phyloP scores from a whole-genome alignment of 257 asterid genomes.

The Solanum chmielewskii region DNA sequence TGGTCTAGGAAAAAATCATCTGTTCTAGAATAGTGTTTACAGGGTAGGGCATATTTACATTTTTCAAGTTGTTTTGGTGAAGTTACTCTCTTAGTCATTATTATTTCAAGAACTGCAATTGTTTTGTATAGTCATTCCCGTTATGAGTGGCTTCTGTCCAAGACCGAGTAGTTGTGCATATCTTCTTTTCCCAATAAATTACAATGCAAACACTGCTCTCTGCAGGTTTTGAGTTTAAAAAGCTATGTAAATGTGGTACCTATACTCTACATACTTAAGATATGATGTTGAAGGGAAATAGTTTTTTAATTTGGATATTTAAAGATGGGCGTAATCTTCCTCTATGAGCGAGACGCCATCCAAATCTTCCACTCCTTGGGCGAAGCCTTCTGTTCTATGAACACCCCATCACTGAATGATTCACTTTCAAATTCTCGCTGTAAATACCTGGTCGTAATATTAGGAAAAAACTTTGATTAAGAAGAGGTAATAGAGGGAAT shows the following conservation, averaged over 20 bases:
- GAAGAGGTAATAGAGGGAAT: neutral
- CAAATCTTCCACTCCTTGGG: neutral
- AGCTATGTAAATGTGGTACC: neutral
- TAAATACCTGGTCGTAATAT: neutral
- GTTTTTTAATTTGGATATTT: neutral
- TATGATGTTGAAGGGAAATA: neutral
- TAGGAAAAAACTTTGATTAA: neutral
- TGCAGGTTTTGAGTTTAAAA: neutral
- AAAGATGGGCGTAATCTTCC: neutral
- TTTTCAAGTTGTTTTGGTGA: neutral
- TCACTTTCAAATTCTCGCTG: neutral
- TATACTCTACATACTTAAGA: neutral
- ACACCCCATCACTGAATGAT: neutral
- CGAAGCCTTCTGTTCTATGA: neutral
- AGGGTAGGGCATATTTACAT: neutral
- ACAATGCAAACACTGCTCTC: neutral
- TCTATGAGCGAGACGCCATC: neutral
- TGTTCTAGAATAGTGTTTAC: neutral
- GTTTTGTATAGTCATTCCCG: neutral
- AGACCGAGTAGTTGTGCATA: neutral
- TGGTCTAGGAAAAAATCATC: neutral
- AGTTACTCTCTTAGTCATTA: neutral
- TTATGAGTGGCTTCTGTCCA: neutral
- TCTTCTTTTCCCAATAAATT: neutral
- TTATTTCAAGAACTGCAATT: neutral